phyloP scores from a whole-genome alignment of 257 asterid genomes.

The Solanum dulcamara region DNA sequence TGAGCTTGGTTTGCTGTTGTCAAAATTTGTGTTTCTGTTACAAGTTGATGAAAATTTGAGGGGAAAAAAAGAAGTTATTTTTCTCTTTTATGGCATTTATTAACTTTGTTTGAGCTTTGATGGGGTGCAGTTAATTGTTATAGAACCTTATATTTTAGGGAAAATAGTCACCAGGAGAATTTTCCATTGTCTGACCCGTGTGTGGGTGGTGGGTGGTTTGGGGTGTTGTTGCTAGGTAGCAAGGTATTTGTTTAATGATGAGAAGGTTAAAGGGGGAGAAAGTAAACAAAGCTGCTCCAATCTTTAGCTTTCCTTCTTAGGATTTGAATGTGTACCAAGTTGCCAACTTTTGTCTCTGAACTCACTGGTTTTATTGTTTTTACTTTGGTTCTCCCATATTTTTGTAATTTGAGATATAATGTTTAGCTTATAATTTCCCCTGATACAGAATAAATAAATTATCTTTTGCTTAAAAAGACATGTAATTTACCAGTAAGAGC shows the following conservation, averaged over 20 bases:
- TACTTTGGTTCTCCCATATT: neutral
- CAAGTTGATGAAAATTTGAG: neutral
- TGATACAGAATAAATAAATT: neutral
- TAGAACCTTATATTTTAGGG: neutral
- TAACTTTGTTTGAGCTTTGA: neutral
- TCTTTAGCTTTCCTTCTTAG: neutral
- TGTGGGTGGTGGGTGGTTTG: neutral
- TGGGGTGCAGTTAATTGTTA: neutral
- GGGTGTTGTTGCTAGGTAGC: neutral
- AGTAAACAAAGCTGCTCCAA: neutral
- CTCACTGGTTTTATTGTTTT: neutral
- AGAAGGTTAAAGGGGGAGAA: neutral
- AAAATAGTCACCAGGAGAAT: neutral
- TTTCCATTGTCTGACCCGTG: neutral
- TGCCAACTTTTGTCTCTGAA: neutral
- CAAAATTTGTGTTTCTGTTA: neutral
- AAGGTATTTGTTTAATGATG: neutral
- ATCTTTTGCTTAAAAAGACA: neutral
- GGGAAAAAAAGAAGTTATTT: no score
- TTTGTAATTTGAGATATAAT: neutral
- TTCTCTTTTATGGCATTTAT: neutral
- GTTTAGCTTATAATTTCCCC: neutral
- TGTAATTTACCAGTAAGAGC: neutral
- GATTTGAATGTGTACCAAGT: neutral
- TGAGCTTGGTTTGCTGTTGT: neutral